phyloP scores from a whole-genome alignment of 345 rosid genomes.

The Rhizophora apiculata region DNA sequence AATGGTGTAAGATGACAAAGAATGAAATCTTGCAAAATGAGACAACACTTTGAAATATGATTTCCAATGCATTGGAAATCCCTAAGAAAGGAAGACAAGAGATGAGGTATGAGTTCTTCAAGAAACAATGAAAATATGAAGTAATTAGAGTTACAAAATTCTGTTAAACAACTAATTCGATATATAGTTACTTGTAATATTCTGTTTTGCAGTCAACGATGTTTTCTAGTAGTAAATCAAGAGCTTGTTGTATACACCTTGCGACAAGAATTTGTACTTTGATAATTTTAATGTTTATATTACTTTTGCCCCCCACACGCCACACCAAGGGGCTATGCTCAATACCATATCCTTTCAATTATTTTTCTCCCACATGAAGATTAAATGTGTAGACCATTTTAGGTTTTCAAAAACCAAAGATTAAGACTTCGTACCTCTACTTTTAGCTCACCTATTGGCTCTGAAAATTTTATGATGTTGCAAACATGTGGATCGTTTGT shows the following conservation, averaged over 20 bases:
- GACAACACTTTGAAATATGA: not conserved
- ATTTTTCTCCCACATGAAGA: no score
- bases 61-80: not conserved
- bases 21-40: not conserved
- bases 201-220: not conserved
- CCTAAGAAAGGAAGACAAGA: not conserved
- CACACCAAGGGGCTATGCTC: no score
- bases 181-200: no score
- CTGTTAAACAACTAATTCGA: no score
- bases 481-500: slow-evolving; percentile 84
- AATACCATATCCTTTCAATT: no score
- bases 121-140: no score
- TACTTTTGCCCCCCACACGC: no score
- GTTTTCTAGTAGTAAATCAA: not conserved
- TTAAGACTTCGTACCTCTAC: slow-evolving; percentile 61
- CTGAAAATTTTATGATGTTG: slow-evolving; percentile 80
- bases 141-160: no score
- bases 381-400: no score
- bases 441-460: slow-evolving; percentile 81
- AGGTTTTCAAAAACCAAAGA: not conserved
- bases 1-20: not conserved
- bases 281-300: no score
- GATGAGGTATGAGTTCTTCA: not conserved
- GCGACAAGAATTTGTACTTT: no score
- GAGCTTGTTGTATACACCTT: not conserved